Evolutionary conservation across 2,329 filamentous ascomycete species (phyloP), one percentile per base, ranked within the genome.

Genomic region (Dothistroma septosporum): DNA sequence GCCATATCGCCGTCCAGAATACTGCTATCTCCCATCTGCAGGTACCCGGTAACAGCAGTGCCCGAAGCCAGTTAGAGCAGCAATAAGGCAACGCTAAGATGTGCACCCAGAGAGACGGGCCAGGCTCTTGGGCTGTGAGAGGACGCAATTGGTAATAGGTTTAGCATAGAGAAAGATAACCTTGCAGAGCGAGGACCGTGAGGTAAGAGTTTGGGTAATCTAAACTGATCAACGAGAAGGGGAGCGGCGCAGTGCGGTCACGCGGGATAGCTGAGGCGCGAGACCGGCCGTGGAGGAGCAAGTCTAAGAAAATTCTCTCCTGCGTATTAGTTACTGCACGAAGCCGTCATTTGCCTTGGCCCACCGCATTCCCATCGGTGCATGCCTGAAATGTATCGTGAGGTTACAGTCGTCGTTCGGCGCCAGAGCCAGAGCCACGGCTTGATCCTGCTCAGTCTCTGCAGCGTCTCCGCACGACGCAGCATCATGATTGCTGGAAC

Each of bases 1-100:
- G 75, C 75, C 75, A 79, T 77, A 71, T 76, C 76, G 66, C 60
- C 64, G 53, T 65, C 68, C 69, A 70, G 70, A 60, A 61, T 58
- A 57, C 55, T 68, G 74, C 74, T 79, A 77, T 80, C 79, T 72
- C 75, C 76, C 79, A 81, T 81, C 73, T 79, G 78, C 78, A 76
- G 75, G 75, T 75, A 77, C 77, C 77, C 77, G 68, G 57, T 55
- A 64, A 64, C 21, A 44, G 63, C 64, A 63, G 63, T 66, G 63
- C 59, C 62, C 67, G 52, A 70, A 68, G 67, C 60, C 65, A 69
- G 70, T 68, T 66, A 70, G 68, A 68, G 60, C 57, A 41, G 54
- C 53, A 60, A 58, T 57, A 24, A 65, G 62, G 61, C 61, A 58
- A 64, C 64, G 75, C 71, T 71, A 75, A 73, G 70, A 68, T 53